A percentile compares a stretch with the other conserved stretches of the same genome.
Conservation (phyloP, 1,139 yeast species). For the Arxiozyma bovina region DNA sequence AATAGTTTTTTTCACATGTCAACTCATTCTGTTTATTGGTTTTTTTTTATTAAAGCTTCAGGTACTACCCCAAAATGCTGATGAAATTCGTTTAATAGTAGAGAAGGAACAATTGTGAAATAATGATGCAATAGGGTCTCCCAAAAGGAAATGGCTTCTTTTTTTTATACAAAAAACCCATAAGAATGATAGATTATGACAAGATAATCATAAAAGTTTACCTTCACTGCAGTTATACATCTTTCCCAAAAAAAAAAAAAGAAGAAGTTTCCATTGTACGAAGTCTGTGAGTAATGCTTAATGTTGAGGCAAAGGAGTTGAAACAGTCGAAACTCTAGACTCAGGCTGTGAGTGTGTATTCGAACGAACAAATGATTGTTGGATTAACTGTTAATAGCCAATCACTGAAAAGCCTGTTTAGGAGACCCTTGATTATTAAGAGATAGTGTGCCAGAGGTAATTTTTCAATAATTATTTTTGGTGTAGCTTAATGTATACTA, state of each 20-base stretch:
- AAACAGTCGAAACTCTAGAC: not conserved
- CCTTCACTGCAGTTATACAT: not conserved
- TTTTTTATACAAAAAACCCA: not conserved
- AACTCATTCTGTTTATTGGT: too few species aligned
- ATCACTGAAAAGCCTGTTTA: not conserved
- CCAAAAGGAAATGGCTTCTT: not conserved
- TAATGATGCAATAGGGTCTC: not conserved
- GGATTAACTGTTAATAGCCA: not conserved
- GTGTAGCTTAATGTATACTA: too few species aligned
- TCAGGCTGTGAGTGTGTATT: not conserved
- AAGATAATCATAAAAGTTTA: not conserved
- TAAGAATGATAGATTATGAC: not conserved
- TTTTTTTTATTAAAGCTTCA: not conserved
- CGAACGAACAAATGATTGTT: not conserved
- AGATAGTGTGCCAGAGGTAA: not conserved
- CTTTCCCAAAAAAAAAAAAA: not conserved
- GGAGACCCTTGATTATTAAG: not conserved
- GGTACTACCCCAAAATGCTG: not conserved
- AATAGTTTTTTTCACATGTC: too few species aligned
- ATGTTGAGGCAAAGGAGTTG: not conserved
- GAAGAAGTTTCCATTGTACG: too few species aligned
- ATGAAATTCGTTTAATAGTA: not conserved
- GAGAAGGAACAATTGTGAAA: not conserved
- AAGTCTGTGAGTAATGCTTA: not conserved
- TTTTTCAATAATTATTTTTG: too few species aligned